Conservation (phyloP, 495 filamentous ascomycete species). For the Baudoinia panamericana region DNA sequence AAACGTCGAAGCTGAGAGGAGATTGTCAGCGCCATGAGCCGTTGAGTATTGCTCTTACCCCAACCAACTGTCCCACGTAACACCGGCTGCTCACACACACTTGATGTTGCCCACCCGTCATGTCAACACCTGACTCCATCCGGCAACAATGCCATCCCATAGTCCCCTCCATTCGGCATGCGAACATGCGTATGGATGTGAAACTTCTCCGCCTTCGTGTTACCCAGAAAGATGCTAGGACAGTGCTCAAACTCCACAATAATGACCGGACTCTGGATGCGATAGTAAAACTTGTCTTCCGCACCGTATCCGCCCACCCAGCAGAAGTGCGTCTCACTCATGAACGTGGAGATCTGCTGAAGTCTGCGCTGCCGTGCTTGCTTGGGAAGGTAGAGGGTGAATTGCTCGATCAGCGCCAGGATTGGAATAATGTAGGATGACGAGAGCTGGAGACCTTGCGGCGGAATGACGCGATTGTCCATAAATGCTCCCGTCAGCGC, state of each 20-base stretch:
- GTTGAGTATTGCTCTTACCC: too few species aligned
- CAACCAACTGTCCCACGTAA: too few species aligned
- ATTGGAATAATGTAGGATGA: conserved; percentile 39
- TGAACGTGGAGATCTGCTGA: conserved; percentile 36
- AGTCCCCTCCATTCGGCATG: too few species aligned
- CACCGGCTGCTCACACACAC: too few species aligned
- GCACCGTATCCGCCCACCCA: conserved; percentile 60
- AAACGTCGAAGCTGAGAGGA: too few species aligned
- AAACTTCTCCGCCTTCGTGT: conserved; percentile 57
- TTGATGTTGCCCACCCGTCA: too few species aligned
- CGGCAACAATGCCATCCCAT: too few species aligned
- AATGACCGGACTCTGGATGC: conserved; percentile 59
- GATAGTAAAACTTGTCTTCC: conserved; percentile 59
- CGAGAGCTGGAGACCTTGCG: conserved; percentile 46
- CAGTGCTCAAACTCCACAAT: conserved; percentile 67
- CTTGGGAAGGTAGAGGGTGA: conserved; percentile 49
- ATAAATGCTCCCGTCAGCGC: conserved; percentile 55
- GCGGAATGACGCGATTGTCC: conserved; percentile 63
- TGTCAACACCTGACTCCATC: too few species aligned
- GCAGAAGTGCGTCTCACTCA: conserved; percentile 56
- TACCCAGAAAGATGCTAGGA: conserved; percentile 61
- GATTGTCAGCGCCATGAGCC: too few species aligned
- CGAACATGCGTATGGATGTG: too few species aligned
- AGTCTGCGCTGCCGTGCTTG: conserved; percentile 38
- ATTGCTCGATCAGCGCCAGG: conserved; percentile 43